A percentile compares a stretch with the other conserved stretches of the same genome.
Evolutionary conservation across 345 rosid genomes (phyloP).

Genomic region (Citrus hindsii): DNA sequence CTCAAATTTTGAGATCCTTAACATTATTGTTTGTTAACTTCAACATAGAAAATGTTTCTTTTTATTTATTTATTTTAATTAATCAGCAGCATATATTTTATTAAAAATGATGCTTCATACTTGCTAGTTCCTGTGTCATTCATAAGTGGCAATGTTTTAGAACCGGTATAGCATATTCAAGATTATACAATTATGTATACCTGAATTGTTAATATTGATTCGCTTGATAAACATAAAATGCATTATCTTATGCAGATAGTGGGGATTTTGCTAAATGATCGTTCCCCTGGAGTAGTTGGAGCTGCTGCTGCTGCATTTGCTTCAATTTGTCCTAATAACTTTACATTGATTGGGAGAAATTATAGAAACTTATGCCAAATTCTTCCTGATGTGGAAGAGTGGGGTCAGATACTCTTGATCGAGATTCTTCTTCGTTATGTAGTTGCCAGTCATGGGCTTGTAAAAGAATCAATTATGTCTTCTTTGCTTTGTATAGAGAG

Average conservation of each 20-base stretch:
- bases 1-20: too few species aligned
- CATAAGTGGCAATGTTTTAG: not conserved
- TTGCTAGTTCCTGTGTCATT: not conserved
- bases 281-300: constrained; percentile 92
- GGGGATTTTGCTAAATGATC: constrained; percentile 73
- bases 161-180: not conserved
- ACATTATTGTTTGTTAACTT: too few species aligned
- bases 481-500: constrained; percentile 44
- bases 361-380: constrained; percentile 79
- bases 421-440: constrained; percentile 74
- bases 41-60: too few species aligned
- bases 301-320: constrained; percentile 94
- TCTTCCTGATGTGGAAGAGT: constrained; percentile 97
- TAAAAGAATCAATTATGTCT: constrained; percentile 82
- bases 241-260: constrained; percentile 57
- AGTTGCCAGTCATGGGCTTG: constrained; percentile 85
- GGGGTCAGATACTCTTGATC: constrained; percentile 92
- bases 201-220: not conserved
- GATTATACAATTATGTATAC: not conserved
- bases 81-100: too few species aligned
- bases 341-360: constrained; percentile 59
- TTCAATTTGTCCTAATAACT: constrained; percentile 81
- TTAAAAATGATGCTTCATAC: too few species aligned
- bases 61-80: too few species aligned
- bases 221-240: not conserved